Evolutionary conservation across 768 basidiomycete genomes (phyloP).

Genomic region (Suillus subalutaceus): DNA sequence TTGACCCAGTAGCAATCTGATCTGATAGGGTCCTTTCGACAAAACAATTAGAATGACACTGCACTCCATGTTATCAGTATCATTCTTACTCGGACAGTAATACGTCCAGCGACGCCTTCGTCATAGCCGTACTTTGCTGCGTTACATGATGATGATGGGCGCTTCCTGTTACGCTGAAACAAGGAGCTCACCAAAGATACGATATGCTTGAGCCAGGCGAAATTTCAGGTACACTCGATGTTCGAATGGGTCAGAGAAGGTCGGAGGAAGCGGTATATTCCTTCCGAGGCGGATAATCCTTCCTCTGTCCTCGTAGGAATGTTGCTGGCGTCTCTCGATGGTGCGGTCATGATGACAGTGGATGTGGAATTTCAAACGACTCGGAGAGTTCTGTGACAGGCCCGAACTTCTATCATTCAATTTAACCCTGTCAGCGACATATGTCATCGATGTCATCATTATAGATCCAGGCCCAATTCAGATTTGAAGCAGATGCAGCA

Average conservation of each 20-base stretch:
- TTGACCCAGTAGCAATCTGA: slow-evolving; percentile 52
- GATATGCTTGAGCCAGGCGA: slow-evolving; percentile 47
- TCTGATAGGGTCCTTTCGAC: slow-evolving; percentile 39
- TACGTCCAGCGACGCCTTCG: slow-evolving; percentile 54
- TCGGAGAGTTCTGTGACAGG: background rate
- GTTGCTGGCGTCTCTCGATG: background rate
- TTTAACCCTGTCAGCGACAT: background rate
- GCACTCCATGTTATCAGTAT: background rate
- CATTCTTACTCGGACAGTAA: slow-evolving; percentile 42
- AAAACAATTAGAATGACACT: background rate
- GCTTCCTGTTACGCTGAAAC: background rate
- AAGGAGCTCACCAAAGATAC: slow-evolving; percentile 42
- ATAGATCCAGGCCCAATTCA: no score
- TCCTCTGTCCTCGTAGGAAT: no score
- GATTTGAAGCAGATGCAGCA: no score
- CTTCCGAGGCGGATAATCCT: no score
- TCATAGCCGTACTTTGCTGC: slow-evolving; percentile 42
- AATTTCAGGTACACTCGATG: slow-evolving; percentile 48
- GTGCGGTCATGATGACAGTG: background rate
- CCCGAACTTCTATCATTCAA: background rate
- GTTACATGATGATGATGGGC: slow-evolving; percentile 20
- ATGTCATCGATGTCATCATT: no score
- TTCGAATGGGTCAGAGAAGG: slow-evolving; percentile 37
- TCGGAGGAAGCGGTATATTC: slow-evolving; percentile 20
- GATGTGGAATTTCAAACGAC: background rate